Conservation (phyloP, 108 stramenopile species). For the Cyclotella distinguenda region DNA sequence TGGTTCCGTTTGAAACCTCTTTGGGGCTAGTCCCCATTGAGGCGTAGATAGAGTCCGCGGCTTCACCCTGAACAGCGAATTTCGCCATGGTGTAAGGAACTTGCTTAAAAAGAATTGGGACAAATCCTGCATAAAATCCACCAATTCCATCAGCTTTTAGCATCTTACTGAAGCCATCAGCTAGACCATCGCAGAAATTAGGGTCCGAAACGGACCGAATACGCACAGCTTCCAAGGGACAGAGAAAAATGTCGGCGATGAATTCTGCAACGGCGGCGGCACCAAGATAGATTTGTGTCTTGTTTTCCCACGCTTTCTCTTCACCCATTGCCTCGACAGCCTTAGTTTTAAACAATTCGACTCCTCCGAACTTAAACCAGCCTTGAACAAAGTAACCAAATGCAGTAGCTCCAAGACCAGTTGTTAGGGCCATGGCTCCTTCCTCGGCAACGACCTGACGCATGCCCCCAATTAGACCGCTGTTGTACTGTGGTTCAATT, state of each 20-base stretch:
- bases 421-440: slow-evolving; percentile 94
- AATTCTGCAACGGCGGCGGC: slow-evolving; percentile 93
- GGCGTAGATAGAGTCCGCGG: slow-evolving; percentile 88
- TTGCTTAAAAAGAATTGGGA: slow-evolving; percentile 97
- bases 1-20: slow-evolving; percentile 59
- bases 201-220: slow-evolving; percentile 97
- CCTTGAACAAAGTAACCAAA: slow-evolving; percentile 98
- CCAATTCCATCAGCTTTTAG: slow-evolving; percentile 78
- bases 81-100: slow-evolving; percentile 99
- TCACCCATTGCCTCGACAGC: slow-evolving; percentile 81
- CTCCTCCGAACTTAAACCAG: slow-evolving; percentile 99
- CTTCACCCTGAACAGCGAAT: slow-evolving; percentile 96
- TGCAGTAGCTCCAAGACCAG: slow-evolving; percentile 95
- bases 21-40: slow-evolving; percentile 75
- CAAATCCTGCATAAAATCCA: slow-evolving; percentile 96
- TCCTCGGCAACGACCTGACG: slow-evolving; percentile 87
- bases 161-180: slow-evolving; percentile 90
- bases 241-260: slow-evolving; percentile 98
- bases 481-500: slow-evolving; percentile 72
- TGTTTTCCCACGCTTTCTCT: slow-evolving; percentile 94
- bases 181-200: slow-evolving; percentile 84
- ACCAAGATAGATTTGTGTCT: slow-evolving; percentile 91
- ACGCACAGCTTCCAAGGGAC: slow-evolving; percentile 97
- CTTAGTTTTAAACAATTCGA: slow-evolving; percentile 96
- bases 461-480: slow-evolving; percentile 91